Conservation (phyloP, 371 early-diverging fungal species). For the Basidiobolus heterosporus region DNA sequence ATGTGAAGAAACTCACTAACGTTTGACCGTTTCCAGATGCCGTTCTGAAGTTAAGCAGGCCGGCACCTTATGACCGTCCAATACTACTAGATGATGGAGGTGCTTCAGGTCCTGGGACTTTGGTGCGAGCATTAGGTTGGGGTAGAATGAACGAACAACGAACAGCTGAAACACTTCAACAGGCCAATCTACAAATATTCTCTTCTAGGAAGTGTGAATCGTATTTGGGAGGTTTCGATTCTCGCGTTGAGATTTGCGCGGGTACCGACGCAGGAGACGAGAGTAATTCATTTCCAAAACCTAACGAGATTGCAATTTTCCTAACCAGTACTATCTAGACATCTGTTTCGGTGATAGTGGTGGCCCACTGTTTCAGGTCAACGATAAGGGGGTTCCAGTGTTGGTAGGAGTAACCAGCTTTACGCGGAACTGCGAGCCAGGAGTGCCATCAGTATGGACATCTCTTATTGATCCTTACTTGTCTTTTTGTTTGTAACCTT, state of each 20-base stretch:
- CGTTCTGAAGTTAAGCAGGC: no score
- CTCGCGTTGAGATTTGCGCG: constrained; percentile 1
- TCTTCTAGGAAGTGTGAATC: not conserved
- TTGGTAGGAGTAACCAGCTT: constrained; percentile 1
- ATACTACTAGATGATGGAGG: not conserved
- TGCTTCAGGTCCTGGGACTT: not conserved
- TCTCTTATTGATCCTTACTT: no score
- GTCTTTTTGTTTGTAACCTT: no score
- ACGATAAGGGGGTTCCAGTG: not conserved
- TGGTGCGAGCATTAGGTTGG: constrained; percentile 1
- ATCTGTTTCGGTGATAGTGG: constrained; percentile 3
- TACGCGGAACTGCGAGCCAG: no score
- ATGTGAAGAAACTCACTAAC: no score
- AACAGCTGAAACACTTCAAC: not conserved
- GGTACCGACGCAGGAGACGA: constrained; percentile 1
- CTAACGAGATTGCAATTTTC: no score
- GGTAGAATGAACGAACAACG: constrained; percentile 1
- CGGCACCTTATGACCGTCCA: no score
- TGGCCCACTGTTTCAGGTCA: not conserved
- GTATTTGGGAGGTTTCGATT: not conserved
- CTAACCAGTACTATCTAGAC: not conserved
- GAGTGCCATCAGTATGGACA: no score
- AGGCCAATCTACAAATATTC: constrained; percentile 3
- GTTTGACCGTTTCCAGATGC: no score
- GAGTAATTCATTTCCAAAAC: no score